These are phyloP conservation scores for Lentinus tigrinus DNA, from an alignment of 768 basidiomycete species.

Conservation along the genomic window DNA sequence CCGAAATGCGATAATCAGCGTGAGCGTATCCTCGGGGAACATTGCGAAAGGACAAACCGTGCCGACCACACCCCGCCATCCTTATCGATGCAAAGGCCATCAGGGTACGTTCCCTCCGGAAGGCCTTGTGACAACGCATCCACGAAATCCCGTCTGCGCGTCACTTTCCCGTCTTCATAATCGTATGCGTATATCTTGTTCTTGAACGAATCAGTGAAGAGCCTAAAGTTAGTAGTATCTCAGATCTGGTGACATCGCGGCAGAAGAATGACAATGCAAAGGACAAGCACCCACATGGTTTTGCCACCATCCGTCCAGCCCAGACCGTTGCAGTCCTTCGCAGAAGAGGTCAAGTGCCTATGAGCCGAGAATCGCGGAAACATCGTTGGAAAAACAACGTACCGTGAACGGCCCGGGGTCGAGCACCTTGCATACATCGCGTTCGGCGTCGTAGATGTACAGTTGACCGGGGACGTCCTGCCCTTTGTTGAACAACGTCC, in stretches of 20 bases:
- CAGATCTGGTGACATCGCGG: constrained; percentile 8
- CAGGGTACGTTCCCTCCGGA: constrained; percentile 51
- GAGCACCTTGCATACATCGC: constrained; percentile 45
- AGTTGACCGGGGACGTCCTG: constrained; percentile 53
- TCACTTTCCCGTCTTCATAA: constrained; percentile 53
- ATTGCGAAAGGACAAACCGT: constrained; percentile 35
- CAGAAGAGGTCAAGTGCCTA: background rate
- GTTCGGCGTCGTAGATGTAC: constrained; percentile 56
- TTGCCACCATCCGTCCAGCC: constrained; percentile 64
- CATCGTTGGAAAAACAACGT: constrained; percentile 31
- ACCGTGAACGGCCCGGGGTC: constrained; percentile 70
- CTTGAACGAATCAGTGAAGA: constrained; percentile 67
- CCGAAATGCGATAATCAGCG: constrained; percentile 4
- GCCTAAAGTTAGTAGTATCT: constrained; percentile 39
- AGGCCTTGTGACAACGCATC: constrained; percentile 56
- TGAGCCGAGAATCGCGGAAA: constrained; percentile 11
- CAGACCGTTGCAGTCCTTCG: constrained; percentile 59
- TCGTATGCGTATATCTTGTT: constrained; percentile 70
- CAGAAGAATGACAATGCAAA: background rate
- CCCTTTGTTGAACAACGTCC: constrained; percentile 54
- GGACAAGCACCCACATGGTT: constrained; percentile 45
- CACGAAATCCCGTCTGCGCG: constrained; percentile 55
- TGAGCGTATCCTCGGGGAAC: constrained; percentile 11
- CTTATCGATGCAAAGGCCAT: constrained; percentile 65
- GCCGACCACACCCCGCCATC: constrained; percentile 70